phyloP scores from a whole-genome alignment of 2,329 filamentous ascomycete species.

The Periglandula ipomoeae region DNA sequence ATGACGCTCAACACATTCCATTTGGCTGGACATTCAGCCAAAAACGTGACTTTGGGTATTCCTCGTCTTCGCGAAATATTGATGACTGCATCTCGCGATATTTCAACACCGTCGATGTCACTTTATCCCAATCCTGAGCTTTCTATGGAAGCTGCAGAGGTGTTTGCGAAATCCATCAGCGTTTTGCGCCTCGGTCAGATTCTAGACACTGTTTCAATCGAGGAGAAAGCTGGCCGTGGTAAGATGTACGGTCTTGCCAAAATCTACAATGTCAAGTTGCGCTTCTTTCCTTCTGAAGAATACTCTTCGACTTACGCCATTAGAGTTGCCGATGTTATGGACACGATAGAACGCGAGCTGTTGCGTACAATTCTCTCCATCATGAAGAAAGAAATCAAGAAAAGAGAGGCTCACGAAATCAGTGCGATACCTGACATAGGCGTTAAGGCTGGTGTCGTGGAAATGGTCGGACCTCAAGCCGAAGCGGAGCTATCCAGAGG shows the following conservation, averaged over 20 bases:
- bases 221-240: conserved; percentile 69
- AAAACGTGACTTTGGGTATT: conserved; percentile 98
- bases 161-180: conserved; percentile 90
- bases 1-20: conserved; percentile 99
- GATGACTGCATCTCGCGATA: conserved; percentile 88
- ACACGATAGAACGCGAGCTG: conserved; percentile 73
- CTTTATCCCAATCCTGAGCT: conserved; percentile 65
- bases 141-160: conserved; percentile 55
- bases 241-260: conserved; percentile 63
- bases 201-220: conserved; percentile 70
- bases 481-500: conserved; percentile 24
- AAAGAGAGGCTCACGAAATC: conserved; percentile 56
- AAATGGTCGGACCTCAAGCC: conserved; percentile 33
- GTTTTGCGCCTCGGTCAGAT: conserved; percentile 76
- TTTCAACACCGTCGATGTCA: conserved; percentile 87
- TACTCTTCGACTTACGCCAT: conserved; percentile 85
- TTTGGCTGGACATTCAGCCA: conserved; percentile 94
- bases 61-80: conserved; percentile 93
- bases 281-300: conserved; percentile 76
- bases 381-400: conserved; percentile 73
- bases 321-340: conserved; percentile 63
- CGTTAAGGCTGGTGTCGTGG: conserved; percentile 41
- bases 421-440: conserved; percentile 70
- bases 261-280: conserved; percentile 71
- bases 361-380: conserved; percentile 61